Base-by-base conservation (phyloP, 2,329 filamentous ascomycete genomes). In the Dactylellina drechsleri region DNA sequence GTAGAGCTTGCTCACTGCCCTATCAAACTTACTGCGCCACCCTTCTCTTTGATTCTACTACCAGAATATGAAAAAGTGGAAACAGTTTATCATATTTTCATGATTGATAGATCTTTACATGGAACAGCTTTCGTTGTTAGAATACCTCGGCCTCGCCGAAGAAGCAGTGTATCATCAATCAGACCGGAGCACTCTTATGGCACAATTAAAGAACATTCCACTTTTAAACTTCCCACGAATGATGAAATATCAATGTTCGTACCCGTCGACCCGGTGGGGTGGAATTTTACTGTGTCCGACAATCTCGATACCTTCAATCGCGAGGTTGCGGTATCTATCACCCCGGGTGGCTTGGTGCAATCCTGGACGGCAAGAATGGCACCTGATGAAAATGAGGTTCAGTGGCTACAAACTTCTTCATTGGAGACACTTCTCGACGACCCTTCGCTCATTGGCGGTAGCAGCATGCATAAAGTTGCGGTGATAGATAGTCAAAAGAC, bases 261-360 rank as follows among this genome's bases (percentile, higher is more conserved):
- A 8, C 92, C 93, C 0, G 92, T 96, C 54, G 93, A 97, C 79
- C 92, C 93, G 59, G 93, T 92, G 0, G 93, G 93, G 0, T 89
- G 90, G 10, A 84, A 87, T 45, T 87, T 89, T 0, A 85, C 89
- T 2, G 87, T 89, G 10, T 91, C 92, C 2, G 91, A 90, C 0
- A 96, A 93, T 77, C 85, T 96, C 36, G 93, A 97, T 81, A 87
- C 92, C 0, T 96, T 97, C 81, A 91, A 92, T 10, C 88, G 90
- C 45, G 93, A 97, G 80, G 88, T 96, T 58, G 92, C 92, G 12
- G 88, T 96, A 26, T 95, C 93, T 0, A 96, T 95, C 80, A 94
- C 91, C 0, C 85, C 87, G 20, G 86, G 86, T 8, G 93, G 93
- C 0, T 84, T 89, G 4, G 86, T 97, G 50, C 89, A 91, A 74